Percentiles rank a stretch among this genome's conserved stretches.
phyloP scores from a whole-genome alignment of 2,329 filamentous ascomycete species.

The Decorospora gaudefroyi region DNA sequence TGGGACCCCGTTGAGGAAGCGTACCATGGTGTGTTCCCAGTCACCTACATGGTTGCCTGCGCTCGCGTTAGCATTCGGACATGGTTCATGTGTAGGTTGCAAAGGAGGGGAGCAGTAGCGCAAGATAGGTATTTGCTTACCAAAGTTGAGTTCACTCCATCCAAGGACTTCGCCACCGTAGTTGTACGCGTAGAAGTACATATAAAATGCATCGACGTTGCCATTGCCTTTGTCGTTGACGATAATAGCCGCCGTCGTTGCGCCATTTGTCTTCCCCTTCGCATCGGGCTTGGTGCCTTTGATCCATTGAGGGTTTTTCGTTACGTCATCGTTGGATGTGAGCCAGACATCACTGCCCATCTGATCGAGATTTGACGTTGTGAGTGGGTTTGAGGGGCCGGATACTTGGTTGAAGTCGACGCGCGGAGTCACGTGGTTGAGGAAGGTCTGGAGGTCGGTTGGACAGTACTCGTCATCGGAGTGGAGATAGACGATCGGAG shows the following conservation, averaged over 20 bases:
- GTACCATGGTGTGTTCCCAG: slow-evolving; percentile 70
- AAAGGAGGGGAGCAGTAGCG: background rate
- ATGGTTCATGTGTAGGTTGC: background rate
- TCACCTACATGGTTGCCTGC: slow-evolving; percentile 65
- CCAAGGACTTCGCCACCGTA: slow-evolving; percentile 58
- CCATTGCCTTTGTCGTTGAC: slow-evolving; percentile 61
- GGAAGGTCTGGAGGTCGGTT: slow-evolving; percentile 50
- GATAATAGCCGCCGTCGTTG: slow-evolving; percentile 59
- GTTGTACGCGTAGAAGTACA: slow-evolving; percentile 65
- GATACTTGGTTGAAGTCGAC: slow-evolving; percentile 44
- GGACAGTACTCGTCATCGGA: slow-evolving; percentile 51
- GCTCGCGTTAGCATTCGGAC: background rate
- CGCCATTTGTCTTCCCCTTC: slow-evolving; percentile 56
- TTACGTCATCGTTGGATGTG: slow-evolving; percentile 52
- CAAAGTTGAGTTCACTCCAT: slow-evolving; percentile 50
- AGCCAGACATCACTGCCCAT: slow-evolving; percentile 52
- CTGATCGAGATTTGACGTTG: slow-evolving; percentile 51
- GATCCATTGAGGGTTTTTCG: slow-evolving; percentile 51
- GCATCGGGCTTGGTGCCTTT: slow-evolving; percentile 59
- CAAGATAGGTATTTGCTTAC: too few relatives aligned
- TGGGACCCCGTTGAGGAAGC: slow-evolving; percentile 62
- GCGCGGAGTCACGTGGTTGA: slow-evolving; percentile 49
- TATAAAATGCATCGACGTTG: slow-evolving; percentile 64
- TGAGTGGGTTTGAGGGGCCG: slow-evolving; percentile 46
- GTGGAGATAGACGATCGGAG: slow-evolving; percentile 54